Percentiles rank a stretch among this genome's conserved stretches.
These are phyloP conservation scores for Botryosphaeria dothidea DNA, from an alignment of 2,329 filamentous ascomycete species.

Conservation along the genomic window DNA sequence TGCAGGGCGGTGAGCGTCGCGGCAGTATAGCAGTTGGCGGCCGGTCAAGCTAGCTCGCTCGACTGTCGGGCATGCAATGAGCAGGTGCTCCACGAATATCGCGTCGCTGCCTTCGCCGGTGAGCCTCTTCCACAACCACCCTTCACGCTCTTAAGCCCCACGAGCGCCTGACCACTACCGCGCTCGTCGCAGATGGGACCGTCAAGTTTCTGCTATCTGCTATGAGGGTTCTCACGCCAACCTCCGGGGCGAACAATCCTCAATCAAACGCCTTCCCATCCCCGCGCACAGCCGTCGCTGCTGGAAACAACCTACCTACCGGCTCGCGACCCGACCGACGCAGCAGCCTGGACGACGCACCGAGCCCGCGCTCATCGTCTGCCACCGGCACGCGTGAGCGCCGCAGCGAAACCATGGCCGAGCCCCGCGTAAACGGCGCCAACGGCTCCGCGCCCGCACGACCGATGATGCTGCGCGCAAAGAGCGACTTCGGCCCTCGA, in stretches of 20 bases:
- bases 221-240: conserved; percentile 18
- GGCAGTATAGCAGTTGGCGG: background rate
- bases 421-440: conserved; percentile 10
- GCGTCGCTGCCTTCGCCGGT: background rate
- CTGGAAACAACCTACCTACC: background rate
- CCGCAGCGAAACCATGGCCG: conserved; percentile 1
- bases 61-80: background rate
- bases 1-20: conserved; percentile 1
- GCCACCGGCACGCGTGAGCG: conserved; percentile 8
- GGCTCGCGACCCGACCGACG: background rate
- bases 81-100: background rate
- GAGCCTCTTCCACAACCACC: background rate
- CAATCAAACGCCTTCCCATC: background rate
- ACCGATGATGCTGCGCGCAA: conserved; percentile 50
- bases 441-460: background rate
- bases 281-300: background rate
- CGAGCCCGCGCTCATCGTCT: conserved; percentile 14
- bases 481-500: conserved; percentile 54
- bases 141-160: background rate
- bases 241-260: conserved; percentile 13
- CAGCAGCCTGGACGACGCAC: background rate
- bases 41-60: background rate
- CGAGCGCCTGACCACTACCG: background rate
- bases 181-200: conserved; percentile 9
- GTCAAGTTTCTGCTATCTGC: background rate